A percentile compares a stretch with the other conserved stretches of the same genome.
Conservation (phyloP, 2,329 filamentous ascomycete species). For the Penicillium corylophilum region DNA sequence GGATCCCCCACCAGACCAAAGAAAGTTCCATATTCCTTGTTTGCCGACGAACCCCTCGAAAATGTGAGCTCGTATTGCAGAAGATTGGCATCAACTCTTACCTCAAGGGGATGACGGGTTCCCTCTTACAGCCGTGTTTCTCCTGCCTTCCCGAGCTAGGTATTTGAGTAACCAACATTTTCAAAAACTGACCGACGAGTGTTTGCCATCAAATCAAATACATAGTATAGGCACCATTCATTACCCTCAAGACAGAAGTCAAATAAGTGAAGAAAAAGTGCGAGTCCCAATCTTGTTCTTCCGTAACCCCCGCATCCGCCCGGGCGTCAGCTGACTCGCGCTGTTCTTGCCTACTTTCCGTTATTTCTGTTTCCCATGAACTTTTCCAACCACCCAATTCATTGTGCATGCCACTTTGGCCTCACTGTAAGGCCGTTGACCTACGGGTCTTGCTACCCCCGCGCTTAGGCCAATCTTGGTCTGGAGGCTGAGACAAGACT, state of each 20-base stretch:
- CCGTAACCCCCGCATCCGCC: constrained; percentile 6
- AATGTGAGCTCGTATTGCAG: constrained; percentile 5
- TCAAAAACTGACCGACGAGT: not conserved
- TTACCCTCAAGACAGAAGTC: not conserved
- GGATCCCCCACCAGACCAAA: not conserved
- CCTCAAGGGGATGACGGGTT: not conserved
- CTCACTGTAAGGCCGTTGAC: constrained; percentile 13
- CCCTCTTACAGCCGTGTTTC: not conserved
- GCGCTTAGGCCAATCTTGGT: constrained; percentile 22
- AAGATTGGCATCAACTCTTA: not conserved
- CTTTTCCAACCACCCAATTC: not conserved
- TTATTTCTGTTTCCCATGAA: not conserved
- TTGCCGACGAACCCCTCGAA: not conserved
- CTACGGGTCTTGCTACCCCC: constrained; percentile 21
- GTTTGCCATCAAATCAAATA: not conserved
- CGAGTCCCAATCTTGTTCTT: constrained; percentile 7
- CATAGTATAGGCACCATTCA: not conserved
- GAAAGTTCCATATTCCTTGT: not conserved
- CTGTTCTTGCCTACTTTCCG: not conserved
- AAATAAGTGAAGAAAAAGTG: not conserved
- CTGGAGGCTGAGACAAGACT: constrained; percentile 20
- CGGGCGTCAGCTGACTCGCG: constrained; percentile 15
- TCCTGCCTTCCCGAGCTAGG: not conserved
- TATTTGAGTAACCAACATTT: not conserved
- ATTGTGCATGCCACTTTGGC: constrained; percentile 6